Evolutionary conservation across 352 stramenopile genomes (phyloP).

Genomic region (Pythium coloratum): DNA sequence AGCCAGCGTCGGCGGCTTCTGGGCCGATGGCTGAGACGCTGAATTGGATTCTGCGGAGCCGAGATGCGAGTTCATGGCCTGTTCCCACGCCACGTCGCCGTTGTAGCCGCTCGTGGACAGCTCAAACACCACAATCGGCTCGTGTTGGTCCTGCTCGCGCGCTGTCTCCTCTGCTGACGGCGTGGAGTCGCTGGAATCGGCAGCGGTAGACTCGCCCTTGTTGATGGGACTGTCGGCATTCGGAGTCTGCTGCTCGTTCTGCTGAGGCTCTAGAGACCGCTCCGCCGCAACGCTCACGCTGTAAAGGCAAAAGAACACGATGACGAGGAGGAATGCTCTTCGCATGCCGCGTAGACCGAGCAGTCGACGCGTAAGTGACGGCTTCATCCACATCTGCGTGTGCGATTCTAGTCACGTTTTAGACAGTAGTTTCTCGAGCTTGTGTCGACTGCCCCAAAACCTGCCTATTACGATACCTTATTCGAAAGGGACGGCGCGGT

Average conservation of each 20-base stretch:
- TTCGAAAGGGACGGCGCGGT: not conserved
- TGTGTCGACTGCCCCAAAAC: not conserved
- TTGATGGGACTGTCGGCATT: not conserved
- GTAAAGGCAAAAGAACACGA: constrained; percentile 3
- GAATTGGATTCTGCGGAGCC: not conserved
- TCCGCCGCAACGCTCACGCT: constrained; percentile 1
- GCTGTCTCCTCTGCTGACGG: not conserved
- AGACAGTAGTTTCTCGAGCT: constrained; percentile 9
- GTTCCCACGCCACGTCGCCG: constrained; percentile 14
- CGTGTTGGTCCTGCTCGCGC: not conserved
- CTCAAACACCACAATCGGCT: constrained; percentile 14
- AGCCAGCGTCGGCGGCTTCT: constrained; percentile 11
- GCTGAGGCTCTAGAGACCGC: not conserved
- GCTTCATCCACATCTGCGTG: not conserved
- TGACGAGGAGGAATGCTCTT: not conserved
- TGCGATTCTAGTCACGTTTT: not conserved
- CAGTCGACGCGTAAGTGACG: constrained; percentile 2
- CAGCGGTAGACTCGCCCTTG: not conserved
- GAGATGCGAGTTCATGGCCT: not conserved
- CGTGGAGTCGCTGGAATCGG: constrained; percentile 1
- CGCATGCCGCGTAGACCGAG: not conserved
- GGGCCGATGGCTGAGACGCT: not conserved
- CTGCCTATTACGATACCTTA: constrained; percentile 4
- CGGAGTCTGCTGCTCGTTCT: constrained; percentile 12
- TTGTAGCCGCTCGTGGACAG: constrained; percentile 16